phyloP scores from a whole-genome alignment of 2,329 filamentous ascomycete genomes.

The Eutypa lata region DNA sequence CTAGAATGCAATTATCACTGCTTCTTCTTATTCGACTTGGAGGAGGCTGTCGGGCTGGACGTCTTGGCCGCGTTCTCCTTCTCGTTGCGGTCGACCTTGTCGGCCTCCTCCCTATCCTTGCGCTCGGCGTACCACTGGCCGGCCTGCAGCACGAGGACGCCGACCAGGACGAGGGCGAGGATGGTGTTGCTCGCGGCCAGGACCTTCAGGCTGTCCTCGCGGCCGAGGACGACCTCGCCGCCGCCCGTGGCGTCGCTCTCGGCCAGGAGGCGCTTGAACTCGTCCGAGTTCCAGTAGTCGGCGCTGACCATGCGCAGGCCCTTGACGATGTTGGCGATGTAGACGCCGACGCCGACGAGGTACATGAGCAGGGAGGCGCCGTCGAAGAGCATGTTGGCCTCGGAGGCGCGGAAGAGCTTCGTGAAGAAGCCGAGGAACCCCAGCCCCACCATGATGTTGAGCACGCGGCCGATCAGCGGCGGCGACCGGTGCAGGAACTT shows the following conservation, averaged over 20 bases:
- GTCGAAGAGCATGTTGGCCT: constrained; percentile 94
- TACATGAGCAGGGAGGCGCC: constrained; percentile 78
- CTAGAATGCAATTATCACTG: no score
- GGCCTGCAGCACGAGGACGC: constrained; percentile 87
- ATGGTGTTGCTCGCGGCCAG: constrained; percentile 95
- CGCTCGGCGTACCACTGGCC: constrained; percentile 98
- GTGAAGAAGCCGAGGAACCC: constrained; percentile 85
- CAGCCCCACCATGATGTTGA: constrained; percentile 88
- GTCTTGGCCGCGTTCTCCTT: constrained; percentile 22
- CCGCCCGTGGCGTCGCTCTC: constrained; percentile 42
- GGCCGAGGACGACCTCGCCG: constrained; percentile 67
- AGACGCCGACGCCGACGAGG: constrained; percentile 85
- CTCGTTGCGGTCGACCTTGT: constrained; percentile 52
- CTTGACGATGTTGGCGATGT: constrained; percentile 95
- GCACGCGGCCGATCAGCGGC: constrained; percentile 85
- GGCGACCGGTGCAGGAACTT: constrained; percentile 88
- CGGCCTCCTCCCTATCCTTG: constrained; percentile 80
- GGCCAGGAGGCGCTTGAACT: constrained; percentile 28
- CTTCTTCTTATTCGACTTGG: no score
- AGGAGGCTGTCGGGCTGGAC: no score
- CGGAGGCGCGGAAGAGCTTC: constrained; percentile 91
- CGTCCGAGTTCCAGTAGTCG: constrained; percentile 54
- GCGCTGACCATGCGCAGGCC: constrained; percentile 79
- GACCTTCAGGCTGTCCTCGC: constrained; percentile 89
- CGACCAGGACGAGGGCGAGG: constrained; percentile 84